Conservation (phyloP, 2,329 filamentous ascomycete species). For the Corniculantispora saksenae region DNA sequence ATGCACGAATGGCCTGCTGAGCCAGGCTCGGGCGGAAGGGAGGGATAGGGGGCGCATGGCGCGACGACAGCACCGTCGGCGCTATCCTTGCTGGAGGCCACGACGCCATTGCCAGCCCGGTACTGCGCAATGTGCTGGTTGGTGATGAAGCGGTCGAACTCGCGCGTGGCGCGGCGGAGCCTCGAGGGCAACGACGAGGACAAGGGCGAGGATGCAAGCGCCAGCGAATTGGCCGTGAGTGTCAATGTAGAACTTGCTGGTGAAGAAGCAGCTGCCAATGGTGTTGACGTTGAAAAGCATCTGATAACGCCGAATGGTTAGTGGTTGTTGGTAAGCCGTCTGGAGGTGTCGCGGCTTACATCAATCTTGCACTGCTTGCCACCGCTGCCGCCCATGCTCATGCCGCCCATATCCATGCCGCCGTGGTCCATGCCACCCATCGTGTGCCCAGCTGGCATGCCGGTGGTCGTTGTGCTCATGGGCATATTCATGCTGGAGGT, state of each 20-base stretch:
- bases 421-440: constrained; percentile 22
- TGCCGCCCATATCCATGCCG: constrained; percentile 24
- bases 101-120: constrained; percentile 20
- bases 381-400: constrained; percentile 30
- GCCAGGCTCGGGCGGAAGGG: constrained; percentile 58
- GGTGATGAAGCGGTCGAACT: constrained; percentile 70
- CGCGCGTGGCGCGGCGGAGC: constrained; percentile 66
- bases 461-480: not conserved
- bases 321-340: not conserved
- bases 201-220: constrained; percentile 74
- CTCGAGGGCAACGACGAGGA: constrained; percentile 74
- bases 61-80: constrained; percentile 19
- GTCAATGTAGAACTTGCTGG: constrained; percentile 68
- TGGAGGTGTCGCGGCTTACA: constrained; percentile 24
- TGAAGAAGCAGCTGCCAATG: constrained; percentile 71
- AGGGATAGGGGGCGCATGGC: constrained; percentile 25
- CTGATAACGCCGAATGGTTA: constrained; percentile 38
- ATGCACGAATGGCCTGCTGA: constrained; percentile 67
- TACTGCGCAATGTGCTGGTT: constrained; percentile 48
- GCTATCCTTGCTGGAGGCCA: constrained; percentile 26
- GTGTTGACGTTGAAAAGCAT: constrained; percentile 84
- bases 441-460: not conserved
- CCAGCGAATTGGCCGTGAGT: constrained; percentile 74
- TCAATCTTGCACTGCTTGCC: constrained; percentile 43
- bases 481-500: not conserved